A percentile compares a stretch with the other conserved stretches of the same genome.
These are phyloP conservation scores for Platanthera guangdongensis DNA, from an alignment of 106 monocot species.

Conservation along the genomic window DNA sequence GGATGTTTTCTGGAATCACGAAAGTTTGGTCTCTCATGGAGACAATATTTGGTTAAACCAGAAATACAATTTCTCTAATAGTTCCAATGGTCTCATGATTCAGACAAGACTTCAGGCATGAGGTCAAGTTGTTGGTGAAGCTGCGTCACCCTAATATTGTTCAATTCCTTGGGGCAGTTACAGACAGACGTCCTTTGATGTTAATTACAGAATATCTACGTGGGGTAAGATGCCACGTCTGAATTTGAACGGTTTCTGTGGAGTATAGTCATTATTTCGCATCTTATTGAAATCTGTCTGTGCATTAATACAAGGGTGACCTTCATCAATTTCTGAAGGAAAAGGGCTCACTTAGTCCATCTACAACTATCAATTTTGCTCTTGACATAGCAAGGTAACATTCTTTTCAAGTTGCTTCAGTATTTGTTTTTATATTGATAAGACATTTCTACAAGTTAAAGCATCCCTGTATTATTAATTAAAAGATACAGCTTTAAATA, in stretches of 20 bases:
- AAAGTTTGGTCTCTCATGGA: background rate
- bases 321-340: conserved; percentile 93
- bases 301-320: conserved; percentile 57
- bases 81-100: conserved; percentile 13
- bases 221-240: conserved; percentile 40
- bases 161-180: conserved; percentile 97
- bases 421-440: too few relatives aligned
- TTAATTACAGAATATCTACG: conserved; percentile 85
- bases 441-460: too few relatives aligned
- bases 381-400: conserved; percentile 93
- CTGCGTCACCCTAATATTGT: conserved; percentile 97
- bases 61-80: background rate
- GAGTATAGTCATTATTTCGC: background rate
- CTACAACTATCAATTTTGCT: conserved; percentile 80
- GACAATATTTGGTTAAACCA: background rate
- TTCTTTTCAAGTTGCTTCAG: background rate
- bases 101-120: conserved; percentile 96
- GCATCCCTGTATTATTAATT: too few relatives aligned
- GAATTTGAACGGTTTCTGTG: background rate
- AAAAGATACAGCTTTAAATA: too few relatives aligned
- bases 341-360: conserved; percentile 75
- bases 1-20: background rate
- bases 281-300: background rate
- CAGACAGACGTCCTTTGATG: conserved; percentile 92
- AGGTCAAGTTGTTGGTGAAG: conserved; percentile 96